These are phyloP conservation scores for Aspergillus proliferans DNA, from an alignment of 2,329 filamentous ascomycete genomes.

Conservation along the genomic window DNA sequence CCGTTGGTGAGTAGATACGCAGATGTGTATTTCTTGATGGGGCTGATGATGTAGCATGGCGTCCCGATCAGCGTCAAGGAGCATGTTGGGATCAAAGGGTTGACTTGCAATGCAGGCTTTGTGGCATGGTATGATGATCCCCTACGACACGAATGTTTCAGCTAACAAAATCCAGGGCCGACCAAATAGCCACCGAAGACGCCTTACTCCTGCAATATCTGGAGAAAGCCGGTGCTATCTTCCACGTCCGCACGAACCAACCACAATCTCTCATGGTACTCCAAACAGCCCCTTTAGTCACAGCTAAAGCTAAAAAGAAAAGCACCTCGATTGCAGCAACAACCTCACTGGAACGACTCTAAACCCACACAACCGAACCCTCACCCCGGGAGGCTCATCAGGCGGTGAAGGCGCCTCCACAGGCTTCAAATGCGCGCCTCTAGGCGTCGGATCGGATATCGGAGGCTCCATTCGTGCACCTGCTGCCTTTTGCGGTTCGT, in stretches of 20 bases:
- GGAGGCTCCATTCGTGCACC: constrained; percentile 43
- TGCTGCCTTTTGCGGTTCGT: constrained; percentile 41
- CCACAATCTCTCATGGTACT: constrained; percentile 37
- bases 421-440: constrained; percentile 35
- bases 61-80: constrained; percentile 56
- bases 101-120: constrained; percentile 30
- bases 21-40: not conserved
- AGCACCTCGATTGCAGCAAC: constrained; percentile 35
- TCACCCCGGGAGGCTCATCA: constrained; percentile 39
- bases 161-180: constrained; percentile 22
- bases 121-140: constrained; percentile 24
- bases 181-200: constrained; percentile 30
- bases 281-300: not conserved
- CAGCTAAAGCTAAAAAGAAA: constrained; percentile 4
- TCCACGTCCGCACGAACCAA: constrained; percentile 41
- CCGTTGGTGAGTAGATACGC: constrained; percentile 28
- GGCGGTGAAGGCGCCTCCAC: constrained; percentile 41
- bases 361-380: constrained; percentile 36
- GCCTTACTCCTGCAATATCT: constrained; percentile 28
- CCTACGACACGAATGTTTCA: not conserved
- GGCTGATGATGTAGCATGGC: constrained; percentile 35
- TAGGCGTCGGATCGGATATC: constrained; percentile 45
- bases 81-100: constrained; percentile 53
- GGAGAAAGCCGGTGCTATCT: constrained; percentile 34
- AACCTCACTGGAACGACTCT: constrained; percentile 36